phyloP scores from a whole-genome alignment of 2,329 filamentous ascomycete species.

The Fusarium paranaense region DNA sequence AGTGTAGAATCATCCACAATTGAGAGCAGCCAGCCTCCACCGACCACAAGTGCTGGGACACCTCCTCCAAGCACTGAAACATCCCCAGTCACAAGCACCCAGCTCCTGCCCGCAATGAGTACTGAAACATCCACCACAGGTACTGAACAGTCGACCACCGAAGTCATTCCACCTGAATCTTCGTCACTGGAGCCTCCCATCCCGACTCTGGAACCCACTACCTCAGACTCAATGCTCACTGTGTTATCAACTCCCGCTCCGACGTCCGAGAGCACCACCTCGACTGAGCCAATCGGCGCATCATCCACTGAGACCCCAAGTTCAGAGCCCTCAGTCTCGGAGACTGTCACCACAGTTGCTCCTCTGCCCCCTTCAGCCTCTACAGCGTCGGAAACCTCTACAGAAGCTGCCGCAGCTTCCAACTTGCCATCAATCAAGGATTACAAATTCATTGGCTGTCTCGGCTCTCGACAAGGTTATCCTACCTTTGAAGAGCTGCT shows the following conservation, averaged over 20 bases:
- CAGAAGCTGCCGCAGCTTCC: not conserved
- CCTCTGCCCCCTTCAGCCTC: not conserved
- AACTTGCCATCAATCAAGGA: slow-evolving; percentile 14
- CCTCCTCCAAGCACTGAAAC: not conserved
- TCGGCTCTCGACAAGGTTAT: slow-evolving; percentile 17
- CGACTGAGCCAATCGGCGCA: not conserved
- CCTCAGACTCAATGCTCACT: not conserved
- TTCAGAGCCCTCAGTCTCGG: not conserved
- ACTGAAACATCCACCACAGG: not conserved
- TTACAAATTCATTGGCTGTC: slow-evolving; percentile 15
- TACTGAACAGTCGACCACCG: not conserved
- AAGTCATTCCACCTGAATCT: not conserved
- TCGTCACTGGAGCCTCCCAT: not conserved
- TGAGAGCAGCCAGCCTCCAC: not conserved
- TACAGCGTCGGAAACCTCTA: not conserved
- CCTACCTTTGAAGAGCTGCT: slow-evolving; percentile 9
- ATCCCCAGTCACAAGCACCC: not conserved
- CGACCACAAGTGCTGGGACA: not conserved
- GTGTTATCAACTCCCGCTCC: not conserved
- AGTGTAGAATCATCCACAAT: not conserved
- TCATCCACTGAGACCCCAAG: not conserved
- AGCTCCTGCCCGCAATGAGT: not conserved
- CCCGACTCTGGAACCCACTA: not conserved
- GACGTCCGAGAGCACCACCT: not conserved
- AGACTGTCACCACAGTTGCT: not conserved